Base-by-base conservation (phyloP, 257 asterid genomes). In the Striga asiatica region DNA sequence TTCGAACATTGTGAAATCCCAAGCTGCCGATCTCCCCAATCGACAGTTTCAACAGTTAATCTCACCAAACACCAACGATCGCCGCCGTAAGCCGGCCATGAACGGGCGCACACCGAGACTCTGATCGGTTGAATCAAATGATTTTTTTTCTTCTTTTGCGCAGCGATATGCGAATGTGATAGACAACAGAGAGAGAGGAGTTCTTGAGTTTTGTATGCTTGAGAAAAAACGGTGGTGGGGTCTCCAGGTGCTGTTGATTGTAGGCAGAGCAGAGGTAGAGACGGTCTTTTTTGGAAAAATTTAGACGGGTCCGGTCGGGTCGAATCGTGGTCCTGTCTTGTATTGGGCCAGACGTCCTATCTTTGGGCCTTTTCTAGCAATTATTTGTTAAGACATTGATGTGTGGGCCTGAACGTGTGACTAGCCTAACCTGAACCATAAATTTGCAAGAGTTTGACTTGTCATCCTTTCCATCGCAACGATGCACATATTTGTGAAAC, bases 1-100 rank as follows among this genome's bases (percentile, higher is more conserved):
- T 66, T 76, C 81, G 65, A 76, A 76, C 81, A 76, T 76, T 63
- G 57, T 68, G 66, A 57, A 49, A 43, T 55, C 49, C 54, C 51
- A 45, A 54, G 38, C 38, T 58, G 64, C 13, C 67, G 67, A 66
- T 71, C 73, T 54, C 22, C 55, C 6, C 27, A 42, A 59, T 13
- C 62, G 68, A 52, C 63, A 42, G 69, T 57, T 65, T 74, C 68
- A 69, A 18, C 50, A 42, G 34, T 23, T 53, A 41, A 66, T 65
- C 39, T 24, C 60, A 54, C 64, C 65, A 42, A 21, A 28, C 21
- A 17, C 24, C 28, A 31, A 37, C 42, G 75, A 76, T 76, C 78
- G 71, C 61, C 48, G 58, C 42, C 16, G 56, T 22, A 52, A 20
- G 60, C 39, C 62, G 27, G 63, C 73, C 81, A 68, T 71, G 14